phyloP scores from a whole-genome alignment of 306 rosid species.

The Trichosanthes truncata region DNA sequence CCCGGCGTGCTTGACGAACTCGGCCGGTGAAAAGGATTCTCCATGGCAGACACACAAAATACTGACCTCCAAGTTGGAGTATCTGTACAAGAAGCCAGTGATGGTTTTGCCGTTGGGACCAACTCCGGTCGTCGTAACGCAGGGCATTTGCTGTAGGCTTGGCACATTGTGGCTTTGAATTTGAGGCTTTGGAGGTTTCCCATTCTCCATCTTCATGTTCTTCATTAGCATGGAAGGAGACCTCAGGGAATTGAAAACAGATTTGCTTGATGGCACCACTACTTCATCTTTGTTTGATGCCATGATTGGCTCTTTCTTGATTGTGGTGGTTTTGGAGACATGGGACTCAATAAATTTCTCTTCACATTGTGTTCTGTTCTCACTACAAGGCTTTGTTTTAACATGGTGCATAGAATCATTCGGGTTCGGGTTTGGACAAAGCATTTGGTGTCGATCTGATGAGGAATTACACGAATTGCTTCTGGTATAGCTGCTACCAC shows the following conservation, averaged over 20 bases:
- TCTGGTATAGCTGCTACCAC: constrained; percentile 31
- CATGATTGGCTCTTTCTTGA: constrained; percentile 9
- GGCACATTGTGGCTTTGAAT: not conserved
- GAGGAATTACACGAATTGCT: constrained; percentile 43
- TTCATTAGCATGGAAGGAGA: constrained; percentile 2
- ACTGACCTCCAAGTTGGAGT: constrained; percentile 49
- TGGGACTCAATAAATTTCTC: not conserved
- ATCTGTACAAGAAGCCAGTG: constrained; percentile 51
- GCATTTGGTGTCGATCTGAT: constrained; percentile 11
- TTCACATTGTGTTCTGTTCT: not conserved
- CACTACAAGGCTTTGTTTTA: not conserved
- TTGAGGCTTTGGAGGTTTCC: constrained; percentile 32
- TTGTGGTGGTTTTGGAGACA: not conserved
- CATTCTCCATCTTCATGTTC: constrained; percentile 13
- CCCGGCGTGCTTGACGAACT: constrained; percentile 88
- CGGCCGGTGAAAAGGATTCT: constrained; percentile 67
- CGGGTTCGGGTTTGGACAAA: not conserved
- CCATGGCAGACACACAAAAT: constrained; percentile 89
- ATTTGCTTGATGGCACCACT: not conserved
- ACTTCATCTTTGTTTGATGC: not conserved
- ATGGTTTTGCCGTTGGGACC: constrained; percentile 62
- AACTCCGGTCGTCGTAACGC: constrained; percentile 54
- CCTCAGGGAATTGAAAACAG: not conserved
- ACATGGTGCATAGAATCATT: not conserved
- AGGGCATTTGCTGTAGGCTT: constrained; percentile 47